A percentile compares a stretch with the other conserved stretches of the same genome.
These are phyloP conservation scores for Sordaria brevicollis DNA, from an alignment of 495 filamentous ascomycete genomes.

Conservation along the genomic window DNA sequence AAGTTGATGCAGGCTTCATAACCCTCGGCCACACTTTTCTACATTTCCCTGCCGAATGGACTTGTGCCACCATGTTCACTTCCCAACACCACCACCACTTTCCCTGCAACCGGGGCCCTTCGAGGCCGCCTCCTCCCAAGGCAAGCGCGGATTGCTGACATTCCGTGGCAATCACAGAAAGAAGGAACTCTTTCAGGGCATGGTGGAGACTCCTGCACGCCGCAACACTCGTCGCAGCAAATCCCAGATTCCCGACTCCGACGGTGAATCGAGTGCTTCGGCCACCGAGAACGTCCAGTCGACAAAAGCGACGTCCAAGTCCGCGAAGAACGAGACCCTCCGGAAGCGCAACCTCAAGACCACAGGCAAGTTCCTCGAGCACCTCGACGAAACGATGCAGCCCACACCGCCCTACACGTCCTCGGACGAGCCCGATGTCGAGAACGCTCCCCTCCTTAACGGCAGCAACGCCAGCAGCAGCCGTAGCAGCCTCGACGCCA, in stretches of 20 bases:
- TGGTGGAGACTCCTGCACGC: conserved; percentile 36
- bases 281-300: conserved; percentile 5
- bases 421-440: conserved; percentile 17
- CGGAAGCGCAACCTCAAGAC: conserved; percentile 19
- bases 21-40: not conserved
- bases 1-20: too few species aligned
- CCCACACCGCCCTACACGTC: conserved; percentile 15
- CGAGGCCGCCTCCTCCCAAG: not conserved
- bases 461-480: conserved; percentile 14
- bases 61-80: not conserved
- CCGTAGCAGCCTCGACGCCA: conserved; percentile 9
- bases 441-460: conserved; percentile 13
- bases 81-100: not conserved
- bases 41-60: not conserved
- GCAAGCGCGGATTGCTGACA: not conserved
- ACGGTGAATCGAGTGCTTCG: conserved; percentile 34
- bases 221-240: conserved; percentile 30
- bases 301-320: conserved; percentile 6
- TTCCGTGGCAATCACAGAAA: conserved; percentile 24
- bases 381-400: conserved; percentile 25
- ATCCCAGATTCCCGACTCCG: conserved; percentile 27
- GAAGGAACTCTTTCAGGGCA: conserved; percentile 42
- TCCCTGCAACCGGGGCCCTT: not conserved
- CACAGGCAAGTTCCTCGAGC: conserved; percentile 34
- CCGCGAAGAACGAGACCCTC: conserved; percentile 1